Evolutionary conservation across 2,329 filamentous ascomycete genomes (phyloP).

Genomic region (Fusarium protoensiforme): DNA sequence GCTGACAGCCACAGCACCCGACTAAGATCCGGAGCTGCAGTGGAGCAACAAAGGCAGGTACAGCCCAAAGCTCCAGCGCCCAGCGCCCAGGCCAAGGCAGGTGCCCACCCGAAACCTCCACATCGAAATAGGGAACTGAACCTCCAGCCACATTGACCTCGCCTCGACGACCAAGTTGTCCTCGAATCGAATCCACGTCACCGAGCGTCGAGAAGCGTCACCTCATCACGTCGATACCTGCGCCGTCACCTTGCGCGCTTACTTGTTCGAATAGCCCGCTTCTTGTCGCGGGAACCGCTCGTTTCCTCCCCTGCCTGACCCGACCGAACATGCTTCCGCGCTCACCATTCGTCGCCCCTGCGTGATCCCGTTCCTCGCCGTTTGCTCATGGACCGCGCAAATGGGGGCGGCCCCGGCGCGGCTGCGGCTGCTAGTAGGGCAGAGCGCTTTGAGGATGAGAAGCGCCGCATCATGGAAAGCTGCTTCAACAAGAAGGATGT

Average conservation of each 20-base stretch:
- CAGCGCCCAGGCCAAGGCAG: constrained; percentile 3
- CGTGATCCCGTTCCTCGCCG: constrained; percentile 34
- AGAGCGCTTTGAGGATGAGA: constrained; percentile 96
- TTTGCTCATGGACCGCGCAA: constrained; percentile 53
- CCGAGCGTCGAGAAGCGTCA: neutral
- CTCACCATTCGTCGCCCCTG: constrained; percentile 39
- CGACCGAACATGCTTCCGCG: constrained; percentile 44
- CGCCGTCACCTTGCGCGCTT: constrained; percentile 9
- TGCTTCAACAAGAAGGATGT: constrained; percentile 92
- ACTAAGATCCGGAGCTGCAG: constrained; percentile 18
- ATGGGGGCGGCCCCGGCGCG: constrained; percentile 49
- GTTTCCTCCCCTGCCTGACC: constrained; percentile 14
- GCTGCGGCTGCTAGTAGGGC: constrained; percentile 61
- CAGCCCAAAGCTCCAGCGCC: constrained; percentile 14
- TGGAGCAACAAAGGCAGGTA: constrained; percentile 36
- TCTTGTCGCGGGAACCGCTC: neutral
- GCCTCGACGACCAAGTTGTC: constrained; percentile 37
- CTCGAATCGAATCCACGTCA: constrained; percentile 28
- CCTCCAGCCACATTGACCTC: constrained; percentile 39
- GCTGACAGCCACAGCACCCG: neutral
- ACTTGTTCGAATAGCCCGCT: neutral
- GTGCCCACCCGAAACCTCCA: constrained; percentile 36
- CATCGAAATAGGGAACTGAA: constrained; percentile 37
- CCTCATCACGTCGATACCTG: constrained; percentile 5
- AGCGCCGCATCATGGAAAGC: constrained; percentile 91